Evolutionary conservation across 2,329 filamentous ascomycete species (phyloP).

Genomic region (Aspergillus sp.): DNA sequence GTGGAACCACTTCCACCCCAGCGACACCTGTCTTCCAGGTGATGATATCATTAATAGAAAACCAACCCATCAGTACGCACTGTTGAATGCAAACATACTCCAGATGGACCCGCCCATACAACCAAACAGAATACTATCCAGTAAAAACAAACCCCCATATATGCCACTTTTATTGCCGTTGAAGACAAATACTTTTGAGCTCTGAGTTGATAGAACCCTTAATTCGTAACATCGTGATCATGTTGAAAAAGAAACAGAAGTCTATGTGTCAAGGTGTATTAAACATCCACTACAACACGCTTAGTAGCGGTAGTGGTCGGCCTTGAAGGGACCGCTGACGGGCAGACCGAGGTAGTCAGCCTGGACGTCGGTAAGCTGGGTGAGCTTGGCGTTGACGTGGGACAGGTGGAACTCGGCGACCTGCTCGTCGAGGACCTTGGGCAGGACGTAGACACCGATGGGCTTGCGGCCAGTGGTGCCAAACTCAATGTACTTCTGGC

Average conservation of each 20-base stretch:
- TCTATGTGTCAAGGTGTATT: slow-evolving; percentile 36
- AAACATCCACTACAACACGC: slow-evolving; percentile 27
- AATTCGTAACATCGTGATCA: slow-evolving; percentile 56
- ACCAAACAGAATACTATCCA: slow-evolving; percentile 13
- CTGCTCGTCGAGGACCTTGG: slow-evolving; percentile 99
- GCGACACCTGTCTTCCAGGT: too few species aligned
- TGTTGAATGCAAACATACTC: slow-evolving; percentile 37
- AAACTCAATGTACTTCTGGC: slow-evolving; percentile 94
- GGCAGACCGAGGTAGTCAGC: slow-evolving; percentile 90
- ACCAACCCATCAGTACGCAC: slow-evolving; percentile 19
- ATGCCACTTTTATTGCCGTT: slow-evolving; percentile 52
- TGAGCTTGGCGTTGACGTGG: slow-evolving; percentile 93
- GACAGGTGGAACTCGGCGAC: slow-evolving; percentile 89
- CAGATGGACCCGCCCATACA: slow-evolving; percentile 23
- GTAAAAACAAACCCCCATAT: slow-evolving; percentile 23
- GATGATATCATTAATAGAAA: slow-evolving; percentile 16
- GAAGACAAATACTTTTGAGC: slow-evolving; percentile 55
- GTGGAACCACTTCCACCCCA: too few species aligned
- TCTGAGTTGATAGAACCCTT: slow-evolving; percentile 39
- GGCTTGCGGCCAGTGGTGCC: slow-evolving; percentile 86
- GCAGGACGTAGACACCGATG: slow-evolving; percentile 90
- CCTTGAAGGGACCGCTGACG: slow-evolving; percentile 90
- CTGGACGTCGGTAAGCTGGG: slow-evolving; percentile 77
- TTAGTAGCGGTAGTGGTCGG: slow-evolving; percentile 71
- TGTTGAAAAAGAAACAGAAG: slow-evolving; percentile 43